Evolutionary conservation across 208 protist species (phyloP).

Genomic region (Trypanosoma boissoni): DNA sequence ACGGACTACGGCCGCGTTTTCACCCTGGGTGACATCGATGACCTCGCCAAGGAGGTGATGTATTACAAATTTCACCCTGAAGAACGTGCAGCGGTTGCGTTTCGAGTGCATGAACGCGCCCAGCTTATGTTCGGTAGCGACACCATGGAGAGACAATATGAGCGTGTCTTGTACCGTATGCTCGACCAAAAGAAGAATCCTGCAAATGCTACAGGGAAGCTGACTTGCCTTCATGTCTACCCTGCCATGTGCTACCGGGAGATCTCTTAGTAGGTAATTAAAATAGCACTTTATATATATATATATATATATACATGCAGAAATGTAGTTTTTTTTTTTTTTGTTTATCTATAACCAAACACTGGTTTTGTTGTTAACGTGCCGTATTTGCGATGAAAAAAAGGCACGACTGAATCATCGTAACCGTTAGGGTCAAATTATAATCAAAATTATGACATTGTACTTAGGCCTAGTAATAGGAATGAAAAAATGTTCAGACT

Average conservation of each 20-base stretch:
- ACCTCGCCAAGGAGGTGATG: constrained; percentile 17
- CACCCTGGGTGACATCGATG: constrained; percentile 16
- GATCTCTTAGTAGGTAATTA: not conserved
- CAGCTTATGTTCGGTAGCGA: constrained; percentile 21
- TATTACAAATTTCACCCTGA: constrained; percentile 25
- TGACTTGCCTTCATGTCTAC: constrained; percentile 22
- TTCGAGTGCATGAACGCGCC: constrained; percentile 15
- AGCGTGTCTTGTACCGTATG: constrained; percentile 24
- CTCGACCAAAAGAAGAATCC: not conserved
- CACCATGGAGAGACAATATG: constrained; percentile 29
- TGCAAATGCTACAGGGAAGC: constrained; percentile 18
- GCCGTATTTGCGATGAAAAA: no score
- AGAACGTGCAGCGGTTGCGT: constrained; percentile 1
- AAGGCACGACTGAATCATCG: no score
- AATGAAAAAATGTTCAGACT: not conserved
- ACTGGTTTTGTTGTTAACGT: no score
- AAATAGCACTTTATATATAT: no score
- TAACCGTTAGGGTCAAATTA: no score
- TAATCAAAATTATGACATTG: no score
- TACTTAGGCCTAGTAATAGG: no score
- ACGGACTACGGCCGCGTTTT: constrained; percentile 22
- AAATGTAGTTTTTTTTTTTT: no score
- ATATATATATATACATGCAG: no score
- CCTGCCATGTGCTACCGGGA: constrained; percentile 31
- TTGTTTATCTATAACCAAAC: no score